These are phyloP conservation scores for Rhododendron simsii DNA, from an alignment of 148 eudicot genomes.

Conservation along the genomic window DNA sequence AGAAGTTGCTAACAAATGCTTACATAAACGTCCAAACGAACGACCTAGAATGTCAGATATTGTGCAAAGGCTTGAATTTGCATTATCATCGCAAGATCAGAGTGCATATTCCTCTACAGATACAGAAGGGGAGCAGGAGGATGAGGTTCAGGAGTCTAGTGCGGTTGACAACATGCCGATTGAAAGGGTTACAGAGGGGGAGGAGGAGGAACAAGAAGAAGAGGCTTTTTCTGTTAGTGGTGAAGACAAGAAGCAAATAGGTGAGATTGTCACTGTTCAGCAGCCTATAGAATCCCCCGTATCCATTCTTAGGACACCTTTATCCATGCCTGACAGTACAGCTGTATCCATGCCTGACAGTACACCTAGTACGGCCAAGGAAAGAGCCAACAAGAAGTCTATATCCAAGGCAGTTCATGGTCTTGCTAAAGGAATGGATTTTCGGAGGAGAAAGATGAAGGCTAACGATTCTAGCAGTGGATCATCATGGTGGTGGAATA, in stretches of 20 bases:
- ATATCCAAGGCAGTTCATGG: background rate
- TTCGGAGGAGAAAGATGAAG: background rate
- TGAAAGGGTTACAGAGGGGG: background rate
- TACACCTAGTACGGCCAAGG: background rate
- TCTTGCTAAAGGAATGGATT: background rate
- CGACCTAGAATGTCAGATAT: slow-evolving; percentile 20
- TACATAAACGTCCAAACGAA: slow-evolving; percentile 16
- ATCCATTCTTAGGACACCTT: background rate
- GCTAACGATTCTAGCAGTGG: background rate
- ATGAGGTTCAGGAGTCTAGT: background rate
- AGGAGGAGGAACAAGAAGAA: background rate
- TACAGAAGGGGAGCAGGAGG: background rate
- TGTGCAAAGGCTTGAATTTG: background rate
- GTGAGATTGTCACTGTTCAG: background rate
- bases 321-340: too few species aligned
- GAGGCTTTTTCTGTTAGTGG: background rate
- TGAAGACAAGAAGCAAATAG: background rate
- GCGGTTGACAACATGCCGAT: background rate
- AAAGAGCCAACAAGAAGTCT: background rate
- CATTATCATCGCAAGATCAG: background rate
- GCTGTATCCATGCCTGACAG: background rate
- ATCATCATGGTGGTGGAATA: background rate
- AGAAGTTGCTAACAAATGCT: slow-evolving; percentile 22
- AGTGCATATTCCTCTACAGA: slow-evolving; percentile 1
- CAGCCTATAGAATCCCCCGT: background rate